Percentiles rank a stretch among this genome's conserved stretches.
phyloP scores from a whole-genome alignment of 345 rosid genomes.

The Atalantia buxifolia region DNA sequence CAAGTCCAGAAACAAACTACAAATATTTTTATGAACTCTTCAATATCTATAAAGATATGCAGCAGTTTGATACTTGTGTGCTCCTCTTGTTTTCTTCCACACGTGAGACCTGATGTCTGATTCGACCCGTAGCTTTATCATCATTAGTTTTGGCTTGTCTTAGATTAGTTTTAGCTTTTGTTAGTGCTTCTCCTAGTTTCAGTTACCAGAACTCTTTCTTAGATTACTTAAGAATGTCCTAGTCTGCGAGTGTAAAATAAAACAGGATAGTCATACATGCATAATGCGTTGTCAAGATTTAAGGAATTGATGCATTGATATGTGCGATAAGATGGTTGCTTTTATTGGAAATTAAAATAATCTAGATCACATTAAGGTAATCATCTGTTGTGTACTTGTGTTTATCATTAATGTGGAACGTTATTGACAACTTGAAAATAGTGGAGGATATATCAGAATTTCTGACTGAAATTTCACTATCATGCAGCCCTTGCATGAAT shows the following conservation, averaged over 20 bases:
- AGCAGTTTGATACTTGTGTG: not conserved
- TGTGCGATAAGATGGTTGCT: not conserved
- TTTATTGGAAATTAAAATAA: not conserved
- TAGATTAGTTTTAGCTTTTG: not conserved
- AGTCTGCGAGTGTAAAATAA: not conserved
- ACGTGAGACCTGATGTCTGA: not conserved
- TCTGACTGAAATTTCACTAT: not conserved
- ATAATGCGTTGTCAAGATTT: not conserved
- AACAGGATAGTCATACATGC: not conserved
- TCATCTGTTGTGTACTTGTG: too few relatives aligned
- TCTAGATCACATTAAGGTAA: too few relatives aligned
- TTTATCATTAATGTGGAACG: not conserved
- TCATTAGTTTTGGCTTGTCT: not conserved
- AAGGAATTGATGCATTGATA: not conserved
- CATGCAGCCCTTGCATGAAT: constrained; percentile 51
- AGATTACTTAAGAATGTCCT: not conserved
- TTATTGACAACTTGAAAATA: not conserved
- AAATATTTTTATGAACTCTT: not conserved
- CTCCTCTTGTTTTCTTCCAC: not conserved
- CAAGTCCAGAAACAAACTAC: not conserved
- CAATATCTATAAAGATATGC: not conserved
- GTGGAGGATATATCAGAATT: not conserved
- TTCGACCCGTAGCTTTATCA: not conserved
- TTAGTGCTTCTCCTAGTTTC: not conserved
- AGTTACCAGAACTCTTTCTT: not conserved